Conservation (phyloP, 805 yeast species). For the Yamadazyma insecticola region DNA sequence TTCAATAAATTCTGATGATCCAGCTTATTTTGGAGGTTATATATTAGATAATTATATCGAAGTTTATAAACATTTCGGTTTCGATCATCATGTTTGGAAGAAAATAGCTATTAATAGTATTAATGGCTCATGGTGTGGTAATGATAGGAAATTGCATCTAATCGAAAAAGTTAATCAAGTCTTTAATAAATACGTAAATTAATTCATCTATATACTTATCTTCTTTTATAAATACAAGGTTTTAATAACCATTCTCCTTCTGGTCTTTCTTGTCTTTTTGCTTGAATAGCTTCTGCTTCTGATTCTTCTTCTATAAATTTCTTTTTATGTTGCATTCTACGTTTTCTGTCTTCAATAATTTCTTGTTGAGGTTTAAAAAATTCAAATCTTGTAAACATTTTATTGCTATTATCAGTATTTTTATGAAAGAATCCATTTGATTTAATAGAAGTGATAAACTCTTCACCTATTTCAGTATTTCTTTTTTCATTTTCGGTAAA, state of each 20-base stretch:
- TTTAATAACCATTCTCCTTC: conserved; percentile 89
- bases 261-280: conserved; percentile 49
- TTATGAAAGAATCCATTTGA: conserved; percentile 82
- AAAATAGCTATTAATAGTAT: conserved; percentile 61
- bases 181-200: conserved; percentile 29
- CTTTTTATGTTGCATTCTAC: conserved; percentile 56
- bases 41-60: conserved; percentile 68
- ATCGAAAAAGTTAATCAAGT: conserved; percentile 41
- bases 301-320: conserved; percentile 69
- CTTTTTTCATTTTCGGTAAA: conserved; percentile 53
- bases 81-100: conserved; percentile 58
- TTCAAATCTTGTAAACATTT: conserved; percentile 93
- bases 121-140: conserved; percentile 67
- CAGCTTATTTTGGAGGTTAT: conserved; percentile 78
- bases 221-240: conserved; percentile 93
- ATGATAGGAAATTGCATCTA: conserved; percentile 50
- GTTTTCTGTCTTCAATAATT: conserved; percentile 56
- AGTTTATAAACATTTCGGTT: conserved; percentile 58
- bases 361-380: conserved; percentile 82
- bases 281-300: conserved; percentile 55
- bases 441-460: conserved; percentile 76
- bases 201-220: conserved; percentile 24
- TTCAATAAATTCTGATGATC: conserved; percentile 53
- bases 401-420: conserved; percentile 78
- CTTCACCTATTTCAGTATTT: conserved; percentile 51